Base-by-base conservation (phyloP, 441 rosid species). In the Mallotus repandus region DNA sequence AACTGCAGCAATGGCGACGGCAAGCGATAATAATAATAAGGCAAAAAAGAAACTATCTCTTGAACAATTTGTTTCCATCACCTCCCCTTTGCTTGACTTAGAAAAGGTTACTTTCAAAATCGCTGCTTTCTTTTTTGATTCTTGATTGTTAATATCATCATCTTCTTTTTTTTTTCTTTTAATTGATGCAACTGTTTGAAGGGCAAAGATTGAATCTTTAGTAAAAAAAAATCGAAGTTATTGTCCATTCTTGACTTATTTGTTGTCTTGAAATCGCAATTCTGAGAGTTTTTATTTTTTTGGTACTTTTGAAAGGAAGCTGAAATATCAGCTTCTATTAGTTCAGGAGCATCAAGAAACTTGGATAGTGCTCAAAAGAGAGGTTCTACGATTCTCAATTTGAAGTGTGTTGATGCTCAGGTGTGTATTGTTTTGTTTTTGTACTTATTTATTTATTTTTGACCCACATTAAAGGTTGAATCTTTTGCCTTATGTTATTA, bases 361-460 rank as follows among this genome's bases (percentile, higher is more conserved):
- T 77, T 93, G 58, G 97, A 89, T 14, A 78, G 81, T 62, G 86
- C 98, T 77, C 98, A 88, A 72, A 91, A 84, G 87, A 89, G 86
- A 76, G 99, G 99, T 59, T 90, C 91, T 18, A 84, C 94, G 11
- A 85, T 96, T 62, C 93, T 93, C 77, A 93, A 93, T 82, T 67
- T 96, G 89, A 96, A 90, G 83, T 93, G 97, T 76, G 88, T 87
- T 75, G 97, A 93, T 83, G 96, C 88, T 71, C 96, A 91, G 95
- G 97, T 91, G 29, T 25, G 29, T 0, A 59, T 63, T 70, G 10
- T 35, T 67, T 63, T 59, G 35, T 55, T 45, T 54, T 9, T 72
- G 58, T 29, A 13, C n/a, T 49, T 52, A 11, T 21, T 60, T 4
- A 14, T 63, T 66, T 75, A 48, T 18, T 18, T 45, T 63, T 66